phyloP scores from a whole-genome alignment of 345 rosid genomes.

The Balakata baccata region DNA sequence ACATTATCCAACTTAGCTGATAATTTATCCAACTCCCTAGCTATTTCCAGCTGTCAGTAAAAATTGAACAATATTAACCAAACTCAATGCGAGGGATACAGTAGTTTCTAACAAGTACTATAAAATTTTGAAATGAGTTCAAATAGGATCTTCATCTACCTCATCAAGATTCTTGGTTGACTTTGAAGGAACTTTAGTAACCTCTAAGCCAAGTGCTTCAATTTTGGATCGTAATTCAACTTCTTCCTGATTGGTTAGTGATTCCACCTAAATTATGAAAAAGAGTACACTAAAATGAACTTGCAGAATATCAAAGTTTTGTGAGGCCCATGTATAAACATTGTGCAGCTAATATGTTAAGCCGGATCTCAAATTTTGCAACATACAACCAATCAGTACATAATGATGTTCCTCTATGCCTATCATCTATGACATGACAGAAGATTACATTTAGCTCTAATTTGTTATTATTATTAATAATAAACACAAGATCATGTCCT shows the following conservation, averaged over 20 bases:
- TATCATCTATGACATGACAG: neutral
- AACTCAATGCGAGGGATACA: neutral
- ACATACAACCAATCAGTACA: neutral
- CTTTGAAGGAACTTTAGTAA: constrained; percentile 67
- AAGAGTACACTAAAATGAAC: neutral
- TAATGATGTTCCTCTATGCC: neutral
- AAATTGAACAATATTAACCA: neutral
- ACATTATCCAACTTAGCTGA: constrained; percentile 74
- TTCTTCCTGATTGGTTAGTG: constrained; percentile 72
- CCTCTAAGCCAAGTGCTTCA: constrained; percentile 78
- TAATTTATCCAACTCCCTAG: constrained; percentile 73
- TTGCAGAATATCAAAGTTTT: neutral
- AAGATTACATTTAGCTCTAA: neutral
- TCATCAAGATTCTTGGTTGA: constrained; percentile 52
- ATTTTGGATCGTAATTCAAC: constrained; percentile 82
- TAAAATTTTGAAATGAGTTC: neutral
- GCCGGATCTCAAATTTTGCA: neutral
- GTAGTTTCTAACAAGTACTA: neutral
- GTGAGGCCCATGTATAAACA: neutral
- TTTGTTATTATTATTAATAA: neutral
- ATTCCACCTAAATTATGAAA: constrained; percentile 50
- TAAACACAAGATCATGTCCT: neutral
- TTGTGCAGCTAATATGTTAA: neutral
- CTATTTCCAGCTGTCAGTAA: constrained; percentile 58
- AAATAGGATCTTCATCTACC: constrained; percentile 27